Percentiles rank a stretch among this genome's conserved stretches.
phyloP scores from a whole-genome alignment of 371 early-diverging fungal genomes.

The Encephalitozoon intestinalis region DNA sequence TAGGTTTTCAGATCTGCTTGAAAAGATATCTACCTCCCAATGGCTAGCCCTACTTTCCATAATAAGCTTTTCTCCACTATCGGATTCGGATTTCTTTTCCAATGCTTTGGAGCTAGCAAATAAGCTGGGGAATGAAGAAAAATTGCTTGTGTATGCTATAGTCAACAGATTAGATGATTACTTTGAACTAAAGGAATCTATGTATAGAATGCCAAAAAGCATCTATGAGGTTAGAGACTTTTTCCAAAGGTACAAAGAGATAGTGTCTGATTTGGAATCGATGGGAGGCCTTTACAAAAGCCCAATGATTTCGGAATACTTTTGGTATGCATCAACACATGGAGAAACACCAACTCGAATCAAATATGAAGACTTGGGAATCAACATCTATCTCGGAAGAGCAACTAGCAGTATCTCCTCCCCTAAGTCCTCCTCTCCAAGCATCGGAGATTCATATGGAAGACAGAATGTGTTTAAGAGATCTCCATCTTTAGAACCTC shows the following conservation, averaged over 20 bases:
- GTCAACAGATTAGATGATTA: neutral
- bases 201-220: neutral
- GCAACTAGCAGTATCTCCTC: neutral
- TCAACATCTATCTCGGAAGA: neutral
- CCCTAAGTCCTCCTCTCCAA: no score
- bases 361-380: neutral
- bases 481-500: neutral
- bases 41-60: neutral
- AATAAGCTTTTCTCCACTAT: neutral
- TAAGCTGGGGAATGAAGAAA: neutral
- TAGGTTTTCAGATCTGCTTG: neutral
- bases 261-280: neutral
- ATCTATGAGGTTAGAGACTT: constrained; percentile 12
- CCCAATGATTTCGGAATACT: constrained; percentile 15
- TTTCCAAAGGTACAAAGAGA: constrained; percentile 6
- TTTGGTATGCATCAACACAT: constrained; percentile 20
- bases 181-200: neutral
- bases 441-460: no score
- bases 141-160: neutral
- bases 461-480: neutral
- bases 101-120: neutral
- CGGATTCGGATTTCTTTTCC: neutral
- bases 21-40: neutral
- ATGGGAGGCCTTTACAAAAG: constrained; percentile 1
- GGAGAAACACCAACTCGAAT: neutral